phyloP scores from a whole-genome alignment of 495 filamentous ascomycete species.

The Halenospora varia region DNA sequence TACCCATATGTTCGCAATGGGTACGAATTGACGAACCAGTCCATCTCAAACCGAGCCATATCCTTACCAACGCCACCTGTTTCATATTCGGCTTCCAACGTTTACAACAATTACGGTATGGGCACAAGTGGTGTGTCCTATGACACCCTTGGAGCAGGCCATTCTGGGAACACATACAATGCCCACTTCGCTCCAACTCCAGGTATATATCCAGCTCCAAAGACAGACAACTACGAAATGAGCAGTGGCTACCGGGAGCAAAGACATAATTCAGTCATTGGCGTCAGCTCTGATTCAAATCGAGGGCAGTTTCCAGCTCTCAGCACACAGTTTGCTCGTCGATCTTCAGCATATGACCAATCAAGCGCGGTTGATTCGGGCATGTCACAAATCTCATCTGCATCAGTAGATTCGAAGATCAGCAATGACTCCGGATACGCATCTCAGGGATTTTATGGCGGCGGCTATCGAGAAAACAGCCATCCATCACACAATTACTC shows the following conservation, averaged over 20 bases:
- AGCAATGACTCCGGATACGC: conserved; percentile 22
- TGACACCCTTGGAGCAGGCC: conserved; percentile 1
- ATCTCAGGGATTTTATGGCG: conserved; percentile 15
- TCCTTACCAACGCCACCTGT: conserved; percentile 21
- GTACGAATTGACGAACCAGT: conserved; percentile 24
- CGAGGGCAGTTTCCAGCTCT: conserved; percentile 8
- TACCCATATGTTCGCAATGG: conserved; percentile 17
- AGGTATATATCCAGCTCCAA: conserved; percentile 15
- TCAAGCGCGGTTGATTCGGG: conserved; percentile 16
- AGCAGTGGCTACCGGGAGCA: conserved; percentile 15
- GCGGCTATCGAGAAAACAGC: conserved; percentile 9
- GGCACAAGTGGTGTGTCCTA: conserved; percentile 5
- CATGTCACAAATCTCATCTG: conserved; percentile 13
- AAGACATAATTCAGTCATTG: conserved; percentile 18
- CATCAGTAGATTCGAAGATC: conserved; percentile 16
- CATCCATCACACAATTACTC: conserved; percentile 12
- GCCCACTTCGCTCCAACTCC: conserved; percentile 12
- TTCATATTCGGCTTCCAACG: conserved; percentile 9
- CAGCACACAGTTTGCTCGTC: conserved; percentile 1
- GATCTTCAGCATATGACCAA: conserved; percentile 10
- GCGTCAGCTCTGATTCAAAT: conserved; percentile 8
- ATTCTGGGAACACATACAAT: conserved; percentile 5
- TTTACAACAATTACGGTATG: conserved; percentile 16
- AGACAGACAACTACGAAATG: conserved; percentile 17
- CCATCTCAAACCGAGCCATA: conserved; percentile 18